Percentiles rank a stretch among this genome's conserved stretches.
phyloP scores from a whole-genome alignment of 1,284 basidiomycete species.

The Phenoliferia sp. region DNA sequence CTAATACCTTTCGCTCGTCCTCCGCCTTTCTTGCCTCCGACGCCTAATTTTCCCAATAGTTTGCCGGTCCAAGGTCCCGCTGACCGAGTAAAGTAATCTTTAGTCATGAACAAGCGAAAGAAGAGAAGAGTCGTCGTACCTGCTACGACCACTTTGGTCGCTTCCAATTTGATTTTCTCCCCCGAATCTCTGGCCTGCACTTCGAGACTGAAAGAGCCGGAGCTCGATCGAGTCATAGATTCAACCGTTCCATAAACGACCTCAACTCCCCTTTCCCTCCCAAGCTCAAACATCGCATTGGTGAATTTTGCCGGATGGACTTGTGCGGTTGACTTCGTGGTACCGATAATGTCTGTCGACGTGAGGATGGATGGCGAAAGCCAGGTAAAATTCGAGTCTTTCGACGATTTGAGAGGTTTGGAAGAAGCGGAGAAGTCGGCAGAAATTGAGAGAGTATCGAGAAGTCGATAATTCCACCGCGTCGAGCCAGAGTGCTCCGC shows the following conservation, averaged over 20 bases:
- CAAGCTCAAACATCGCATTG: constrained; percentile 62
- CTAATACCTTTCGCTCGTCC: constrained; percentile 41
- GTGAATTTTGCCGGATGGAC: constrained; percentile 78
- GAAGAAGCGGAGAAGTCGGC: constrained; percentile 24
- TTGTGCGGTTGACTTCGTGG: constrained; percentile 59
- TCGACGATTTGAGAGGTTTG: background rate
- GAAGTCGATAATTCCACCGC: constrained; percentile 78
- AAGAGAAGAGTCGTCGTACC: no score
- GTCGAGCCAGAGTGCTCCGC: constrained; percentile 63
- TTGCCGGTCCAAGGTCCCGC: constrained; percentile 83
- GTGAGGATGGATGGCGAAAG: constrained; percentile 39
- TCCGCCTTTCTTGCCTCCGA: constrained; percentile 39
- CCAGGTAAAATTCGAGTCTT: constrained; percentile 36
- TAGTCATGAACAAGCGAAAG: no score
- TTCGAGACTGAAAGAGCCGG: constrained; percentile 11
- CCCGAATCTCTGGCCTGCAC: constrained; percentile 24
- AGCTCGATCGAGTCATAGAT: constrained; percentile 26
- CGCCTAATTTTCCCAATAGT: constrained; percentile 52
- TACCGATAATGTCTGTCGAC: constrained; percentile 41
- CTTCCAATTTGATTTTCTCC: constrained; percentile 6
- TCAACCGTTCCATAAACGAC: constrained; percentile 42
- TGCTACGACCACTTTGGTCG: constrained; percentile 58
- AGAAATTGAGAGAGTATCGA: constrained; percentile 44
- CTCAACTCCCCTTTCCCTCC: constrained; percentile 44
- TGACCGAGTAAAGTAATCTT: no score